A percentile compares a stretch with the other conserved stretches of the same genome.
phyloP scores from a whole-genome alignment of 192 early-diverging fungal species.

The Entophlyctis luteolus region DNA sequence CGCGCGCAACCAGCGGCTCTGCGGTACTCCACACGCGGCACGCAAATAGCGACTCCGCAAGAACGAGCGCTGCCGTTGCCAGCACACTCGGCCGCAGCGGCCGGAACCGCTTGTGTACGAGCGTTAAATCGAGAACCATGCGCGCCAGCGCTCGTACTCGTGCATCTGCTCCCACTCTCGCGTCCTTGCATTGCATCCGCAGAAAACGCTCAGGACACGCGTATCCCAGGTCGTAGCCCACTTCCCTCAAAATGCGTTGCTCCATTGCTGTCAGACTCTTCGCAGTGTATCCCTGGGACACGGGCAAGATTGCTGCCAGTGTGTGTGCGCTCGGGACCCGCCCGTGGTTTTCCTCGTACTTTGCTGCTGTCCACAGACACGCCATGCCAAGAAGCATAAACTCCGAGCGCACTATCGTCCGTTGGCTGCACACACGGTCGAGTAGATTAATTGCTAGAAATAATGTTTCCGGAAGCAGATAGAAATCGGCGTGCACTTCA shows the following conservation, averaged over 20 bases:
- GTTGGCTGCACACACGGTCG: slow-evolving; percentile 46
- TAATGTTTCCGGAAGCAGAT: slow-evolving; percentile 52
- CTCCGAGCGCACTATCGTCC: slow-evolving; percentile 26
- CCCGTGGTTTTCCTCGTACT: slow-evolving; percentile 64
- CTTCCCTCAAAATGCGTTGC: slow-evolving; percentile 39
- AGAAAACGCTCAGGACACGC: slow-evolving; percentile 52
- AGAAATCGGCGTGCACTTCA: slow-evolving; percentile 52
- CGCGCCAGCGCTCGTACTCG: slow-evolving; percentile 40
- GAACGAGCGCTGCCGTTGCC: slow-evolving; percentile 36
- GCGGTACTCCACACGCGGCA: not conserved
- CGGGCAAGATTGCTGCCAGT: slow-evolving; percentile 36
- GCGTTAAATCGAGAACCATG: slow-evolving; percentile 49
- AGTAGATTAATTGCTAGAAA: slow-evolving; percentile 54
- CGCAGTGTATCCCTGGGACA: slow-evolving; percentile 34
- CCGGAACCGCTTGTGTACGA: slow-evolving; percentile 44
- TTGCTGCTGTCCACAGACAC: slow-evolving; percentile 53
- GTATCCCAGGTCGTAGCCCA: slow-evolving; percentile 42
- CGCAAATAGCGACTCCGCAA: slow-evolving; percentile 13
- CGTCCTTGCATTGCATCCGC: slow-evolving; percentile 16
- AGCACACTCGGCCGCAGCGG: slow-evolving; percentile 38
- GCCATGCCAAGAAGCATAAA: slow-evolving; percentile 59
- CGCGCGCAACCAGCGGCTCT: not conserved
- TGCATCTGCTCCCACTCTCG: not conserved
- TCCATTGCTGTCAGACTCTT: slow-evolving; percentile 50
- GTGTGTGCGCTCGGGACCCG: slow-evolving; percentile 48